These are phyloP conservation scores for Aphanomyces euteiches DNA, from an alignment of 352 stramenopile genomes.

Conservation along the genomic window DNA sequence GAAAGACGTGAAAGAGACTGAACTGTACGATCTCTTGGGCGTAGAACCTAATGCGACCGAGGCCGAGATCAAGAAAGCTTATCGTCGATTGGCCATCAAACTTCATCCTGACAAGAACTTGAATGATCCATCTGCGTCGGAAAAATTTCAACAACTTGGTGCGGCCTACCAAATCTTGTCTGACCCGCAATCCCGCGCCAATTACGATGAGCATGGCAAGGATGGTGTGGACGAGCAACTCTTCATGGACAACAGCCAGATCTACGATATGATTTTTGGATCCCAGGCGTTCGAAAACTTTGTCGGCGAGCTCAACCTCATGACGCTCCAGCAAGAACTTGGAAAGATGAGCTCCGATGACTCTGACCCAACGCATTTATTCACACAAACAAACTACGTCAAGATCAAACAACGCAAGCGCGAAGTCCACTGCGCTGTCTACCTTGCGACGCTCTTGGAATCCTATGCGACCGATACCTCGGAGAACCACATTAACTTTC, in stretches of 20 bases:
- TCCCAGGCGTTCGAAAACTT: conserved; percentile 73
- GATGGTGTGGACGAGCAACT: conserved; percentile 34
- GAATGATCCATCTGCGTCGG: conserved; percentile 45
- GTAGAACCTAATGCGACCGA: conserved; percentile 51
- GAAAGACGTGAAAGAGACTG: conserved; percentile 46
- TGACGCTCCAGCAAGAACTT: conserved; percentile 49
- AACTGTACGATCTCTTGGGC: conserved; percentile 75
- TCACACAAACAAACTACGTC: conserved; percentile 29
- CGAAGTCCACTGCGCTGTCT: conserved; percentile 36
- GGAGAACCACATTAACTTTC: conserved; percentile 30
- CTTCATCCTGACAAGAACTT: conserved; percentile 77
- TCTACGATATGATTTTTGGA: conserved; percentile 80
- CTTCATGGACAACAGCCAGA: conserved; percentile 49
- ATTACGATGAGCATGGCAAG: conserved; percentile 45
- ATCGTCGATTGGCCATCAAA: conserved; percentile 61
- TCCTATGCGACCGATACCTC: conserved; percentile 27
- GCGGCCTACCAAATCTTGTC: conserved; percentile 75
- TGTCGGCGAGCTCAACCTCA: conserved; percentile 57
- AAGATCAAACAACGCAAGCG: conserved; percentile 36
- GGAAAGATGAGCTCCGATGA: conserved; percentile 41
- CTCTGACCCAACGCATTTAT: conserved; percentile 42
- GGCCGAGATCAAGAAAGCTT: conserved; percentile 68
- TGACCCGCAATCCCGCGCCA: conserved; percentile 33
- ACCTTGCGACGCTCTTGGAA: conserved; percentile 33
- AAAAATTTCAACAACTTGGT: conserved; percentile 70